These are phyloP conservation scores for Botrytis tulipae DNA, from an alignment of 2,329 filamentous ascomycete genomes.

Conservation along the genomic window DNA sequence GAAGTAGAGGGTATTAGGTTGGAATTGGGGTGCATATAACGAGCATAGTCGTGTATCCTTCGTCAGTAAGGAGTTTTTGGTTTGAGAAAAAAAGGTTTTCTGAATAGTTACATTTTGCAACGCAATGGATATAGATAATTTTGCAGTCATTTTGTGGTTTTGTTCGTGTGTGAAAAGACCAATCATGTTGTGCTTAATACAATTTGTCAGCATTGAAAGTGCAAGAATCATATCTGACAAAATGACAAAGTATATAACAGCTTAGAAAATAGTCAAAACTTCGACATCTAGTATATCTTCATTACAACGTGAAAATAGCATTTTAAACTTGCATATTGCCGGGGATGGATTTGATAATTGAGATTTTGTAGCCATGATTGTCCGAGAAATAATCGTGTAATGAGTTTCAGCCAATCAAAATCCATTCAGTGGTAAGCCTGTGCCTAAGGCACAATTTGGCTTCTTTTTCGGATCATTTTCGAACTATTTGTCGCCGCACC, in stretches of 20 bases:
- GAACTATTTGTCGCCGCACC: constrained; percentile 21
- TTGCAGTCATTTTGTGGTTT: background rate
- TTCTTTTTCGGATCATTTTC: constrained; percentile 23
- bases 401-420: constrained; percentile 14
- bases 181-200: background rate
- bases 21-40: background rate
- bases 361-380: background rate
- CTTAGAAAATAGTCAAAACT: background rate
- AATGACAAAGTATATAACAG: background rate
- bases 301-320: background rate
- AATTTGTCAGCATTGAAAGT: background rate
- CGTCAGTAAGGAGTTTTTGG: constrained; percentile 11
- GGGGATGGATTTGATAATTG: background rate
- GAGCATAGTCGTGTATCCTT: constrained; percentile 1
- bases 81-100: background rate
- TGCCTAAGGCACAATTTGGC: constrained; percentile 18
- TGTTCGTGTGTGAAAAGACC: background rate
- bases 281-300: background rate
- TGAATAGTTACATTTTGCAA: constrained; percentile 6
- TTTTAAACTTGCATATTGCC: background rate
- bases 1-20: background rate
- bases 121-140: background rate
- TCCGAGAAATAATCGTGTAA: constrained; percentile 19
- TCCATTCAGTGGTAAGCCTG: constrained; percentile 17
- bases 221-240: too few species aligned